Conservation (phyloP, 1,139 yeast species). For the Candida sanyaensis region DNA sequence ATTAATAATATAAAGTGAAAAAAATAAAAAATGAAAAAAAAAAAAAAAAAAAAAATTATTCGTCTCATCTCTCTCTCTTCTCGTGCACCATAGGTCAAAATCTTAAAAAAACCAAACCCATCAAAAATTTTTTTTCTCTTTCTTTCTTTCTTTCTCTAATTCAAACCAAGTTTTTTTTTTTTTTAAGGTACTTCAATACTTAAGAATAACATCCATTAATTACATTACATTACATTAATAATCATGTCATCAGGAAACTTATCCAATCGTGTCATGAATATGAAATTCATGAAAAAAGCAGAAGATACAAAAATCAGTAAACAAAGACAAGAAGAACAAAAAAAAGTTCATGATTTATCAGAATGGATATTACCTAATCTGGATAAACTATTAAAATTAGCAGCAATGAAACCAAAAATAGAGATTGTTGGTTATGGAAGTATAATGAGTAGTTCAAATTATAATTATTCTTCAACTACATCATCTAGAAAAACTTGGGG, state of each 20-base stretch:
- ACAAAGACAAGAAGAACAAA: conserved; percentile 30
- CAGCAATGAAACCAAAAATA: conserved; percentile 12
- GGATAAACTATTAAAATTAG: conserved; percentile 19
- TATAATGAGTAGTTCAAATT: conserved; percentile 21
- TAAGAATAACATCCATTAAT: no score
- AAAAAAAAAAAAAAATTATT: conserved; percentile 4
- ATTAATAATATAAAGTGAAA: no score
- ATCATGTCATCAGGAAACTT: conserved; percentile 29
- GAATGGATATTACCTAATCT: conserved; percentile 59
- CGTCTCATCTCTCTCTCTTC: conserved; percentile 7
- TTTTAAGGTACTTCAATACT: no score
- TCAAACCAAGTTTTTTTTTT: no score
- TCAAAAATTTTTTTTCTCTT: background rate
- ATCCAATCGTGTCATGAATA: conserved; percentile 69
- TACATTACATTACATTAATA: no score
- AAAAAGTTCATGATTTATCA: conserved; percentile 53
- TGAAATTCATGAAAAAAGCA: conserved; percentile 60
- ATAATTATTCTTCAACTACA: conserved; percentile 18
- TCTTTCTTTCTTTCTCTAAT: no score
- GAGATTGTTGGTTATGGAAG: conserved; percentile 45
- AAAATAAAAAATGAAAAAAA: no score
- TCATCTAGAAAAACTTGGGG: conserved; percentile 27
- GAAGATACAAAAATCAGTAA: conserved; percentile 22
- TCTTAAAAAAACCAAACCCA: background rate
- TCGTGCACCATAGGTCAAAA: background rate